Evolutionary conservation across 495 filamentous ascomycete species (phyloP), one percentile per base, ranked within the genome.

Genomic region (Tuber umbilicatum): DNA sequence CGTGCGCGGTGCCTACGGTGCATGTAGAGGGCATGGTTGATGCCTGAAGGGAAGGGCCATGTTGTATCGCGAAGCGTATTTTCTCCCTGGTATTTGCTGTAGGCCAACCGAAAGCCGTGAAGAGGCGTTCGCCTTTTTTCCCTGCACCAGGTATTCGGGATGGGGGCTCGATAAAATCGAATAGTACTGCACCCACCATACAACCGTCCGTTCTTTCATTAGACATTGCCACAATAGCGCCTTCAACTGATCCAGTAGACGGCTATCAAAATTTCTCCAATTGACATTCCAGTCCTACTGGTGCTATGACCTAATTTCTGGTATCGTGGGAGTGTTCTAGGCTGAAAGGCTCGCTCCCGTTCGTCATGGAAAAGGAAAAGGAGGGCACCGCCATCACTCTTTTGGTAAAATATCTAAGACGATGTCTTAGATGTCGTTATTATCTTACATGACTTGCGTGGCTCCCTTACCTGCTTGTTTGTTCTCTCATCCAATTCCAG

Each of bases 61-160:
- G 55, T 35, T 64, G 27, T 27, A 64, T 35, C 55, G n/a, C 55
- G 55, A 31, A 64, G 55, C 55, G 3, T 64, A 64, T 27, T 64
- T 31, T 27, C 55, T 64, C 31, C 6, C 55, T 35, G 55, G 27
- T 35, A 64, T 31, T 64, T 17, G 55, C 55, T 64, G 55, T 12
- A 35, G 55, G 55, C 55, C 55, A 64, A 64, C 55, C 27, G 17
- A 64, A 78, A 74, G 55, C 77, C 71, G 78, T 71, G 47, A 72
- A 35, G 73, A 69, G 76, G 76, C 76, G 76, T 71, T 77, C 76
- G 76, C 74, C 69, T 69, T 78, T 79, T 64, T 78, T 70, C 77
- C 77, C 78, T 74, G 75, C 77, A 42, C 77, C 77, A 74, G 77
- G 77, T 79, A 73, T 69, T 78, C 78, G 77, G 77, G 77, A 79